Evolutionary conservation across 1,139 yeast species (phyloP).

Genomic region (Geotrichum siamense): DNA sequence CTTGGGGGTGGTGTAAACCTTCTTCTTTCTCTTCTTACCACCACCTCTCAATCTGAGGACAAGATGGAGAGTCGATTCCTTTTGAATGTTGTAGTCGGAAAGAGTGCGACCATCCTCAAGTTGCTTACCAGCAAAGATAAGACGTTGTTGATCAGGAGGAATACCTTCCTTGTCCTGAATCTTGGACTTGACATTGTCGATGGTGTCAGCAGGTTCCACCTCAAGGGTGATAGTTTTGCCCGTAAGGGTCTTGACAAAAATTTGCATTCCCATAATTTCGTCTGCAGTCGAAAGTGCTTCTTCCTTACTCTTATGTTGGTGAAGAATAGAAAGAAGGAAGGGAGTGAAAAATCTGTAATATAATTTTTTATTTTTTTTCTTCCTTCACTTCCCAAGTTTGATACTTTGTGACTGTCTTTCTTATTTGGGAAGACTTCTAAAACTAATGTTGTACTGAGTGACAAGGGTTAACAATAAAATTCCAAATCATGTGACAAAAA

Average conservation of each 20-base stretch:
- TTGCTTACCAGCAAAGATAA: constrained; percentile 99
- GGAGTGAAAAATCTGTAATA: constrained; percentile 6
- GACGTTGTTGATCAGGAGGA: constrained; percentile 99
- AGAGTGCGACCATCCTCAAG: constrained; percentile 98
- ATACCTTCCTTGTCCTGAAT: constrained; percentile 99
- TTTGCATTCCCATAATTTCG: constrained; percentile 58
- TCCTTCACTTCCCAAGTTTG: too few species aligned
- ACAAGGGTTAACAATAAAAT: too few species aligned
- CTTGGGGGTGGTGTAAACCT: constrained; percentile 99
- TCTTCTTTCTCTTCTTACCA: constrained; percentile 99
- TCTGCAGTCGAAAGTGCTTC: constrained; percentile 30
- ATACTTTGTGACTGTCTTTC: too few species aligned
- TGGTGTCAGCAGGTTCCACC: constrained; percentile 98
- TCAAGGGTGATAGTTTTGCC: constrained; percentile 99
- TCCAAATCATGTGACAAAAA: too few species aligned
- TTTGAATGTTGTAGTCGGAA: constrained; percentile 99
- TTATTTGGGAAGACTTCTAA: too few species aligned
- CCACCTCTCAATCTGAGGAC: constrained; percentile 99
- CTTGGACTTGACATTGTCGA: constrained; percentile 98
- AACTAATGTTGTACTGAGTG: too few species aligned
- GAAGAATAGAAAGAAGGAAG: constrained; percentile 14
- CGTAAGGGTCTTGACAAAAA: constrained; percentile 97
- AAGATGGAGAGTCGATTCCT: constrained; percentile 97
- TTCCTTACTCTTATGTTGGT: constrained; percentile 21
- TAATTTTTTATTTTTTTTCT: too few species aligned